Conservation (phyloP, 257 asterid genomes). For the Solanum medicagineum region DNA sequence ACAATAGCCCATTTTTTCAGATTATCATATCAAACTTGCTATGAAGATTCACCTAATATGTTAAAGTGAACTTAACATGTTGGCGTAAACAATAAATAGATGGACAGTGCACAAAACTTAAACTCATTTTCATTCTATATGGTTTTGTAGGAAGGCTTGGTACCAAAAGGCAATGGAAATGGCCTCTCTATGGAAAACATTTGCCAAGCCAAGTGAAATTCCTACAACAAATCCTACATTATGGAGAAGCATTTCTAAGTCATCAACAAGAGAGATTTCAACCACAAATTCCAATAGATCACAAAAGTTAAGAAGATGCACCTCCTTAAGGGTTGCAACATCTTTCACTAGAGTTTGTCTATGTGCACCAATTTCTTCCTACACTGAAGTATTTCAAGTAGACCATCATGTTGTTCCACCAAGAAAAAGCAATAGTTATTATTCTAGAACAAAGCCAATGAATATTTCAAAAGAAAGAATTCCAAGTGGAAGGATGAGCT, state of each 20-base stretch:
- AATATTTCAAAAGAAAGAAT: conserved; percentile 25
- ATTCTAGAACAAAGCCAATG: conserved; percentile 34
- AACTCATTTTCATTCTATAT: neutral
- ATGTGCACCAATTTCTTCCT: conserved; percentile 78
- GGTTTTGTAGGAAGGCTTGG: conserved; percentile 64
- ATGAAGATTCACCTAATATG: neutral
- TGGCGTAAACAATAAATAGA: neutral
- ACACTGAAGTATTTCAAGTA: conserved; percentile 58
- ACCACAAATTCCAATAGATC: conserved; percentile 4
- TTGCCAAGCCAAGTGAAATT: conserved; percentile 30
- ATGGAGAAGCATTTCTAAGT: conserved; percentile 44
- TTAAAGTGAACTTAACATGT: neutral
- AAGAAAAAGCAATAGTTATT: conserved; percentile 63
- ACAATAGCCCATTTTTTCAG: neutral
- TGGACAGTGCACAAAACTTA: neutral
- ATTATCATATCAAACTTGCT: neutral
- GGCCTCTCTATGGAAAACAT: conserved; percentile 60
- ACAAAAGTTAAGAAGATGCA: conserved; percentile 60
- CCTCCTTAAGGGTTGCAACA: conserved; percentile 58
- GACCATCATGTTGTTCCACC: conserved; percentile 42
- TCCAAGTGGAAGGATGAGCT: conserved; percentile 57
- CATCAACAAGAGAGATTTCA: conserved; percentile 25
- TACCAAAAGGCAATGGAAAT: conserved; percentile 77
- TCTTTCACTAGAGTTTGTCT: conserved; percentile 72
- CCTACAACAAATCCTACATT: conserved; percentile 25